A percentile compares a stretch with the other conserved stretches of the same genome.
These are phyloP conservation scores for Aciculoconidium aculeatum DNA, from an alignment of 805 yeast species.

Conservation along the genomic window DNA sequence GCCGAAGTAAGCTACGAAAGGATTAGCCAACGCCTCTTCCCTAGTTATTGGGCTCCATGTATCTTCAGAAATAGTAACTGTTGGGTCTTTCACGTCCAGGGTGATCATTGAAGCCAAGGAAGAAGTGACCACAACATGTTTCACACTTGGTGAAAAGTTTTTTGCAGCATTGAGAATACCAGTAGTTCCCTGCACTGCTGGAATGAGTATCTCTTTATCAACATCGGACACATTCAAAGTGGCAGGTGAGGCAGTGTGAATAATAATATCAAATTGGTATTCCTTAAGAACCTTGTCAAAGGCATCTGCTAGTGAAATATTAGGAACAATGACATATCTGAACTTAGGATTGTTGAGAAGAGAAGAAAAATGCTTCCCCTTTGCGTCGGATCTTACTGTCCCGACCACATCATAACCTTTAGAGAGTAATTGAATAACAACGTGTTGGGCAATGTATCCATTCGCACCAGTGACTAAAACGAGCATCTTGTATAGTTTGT, in stretches of 20 bases:
- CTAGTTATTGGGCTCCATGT: constrained; percentile 51
- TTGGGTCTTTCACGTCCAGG: constrained; percentile 7
- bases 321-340: constrained; percentile 11
- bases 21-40: constrained; percentile 39
- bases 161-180: constrained; percentile 11
- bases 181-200: no score
- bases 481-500: no score
- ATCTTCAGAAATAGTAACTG: constrained; percentile 36
- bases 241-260: constrained; percentile 16
- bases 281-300: constrained; percentile 13
- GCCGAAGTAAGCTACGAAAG: constrained; percentile 29
- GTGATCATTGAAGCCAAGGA: constrained; percentile 13
- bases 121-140: constrained; percentile 13
- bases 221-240: constrained; percentile 8
- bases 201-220: constrained; percentile 12
- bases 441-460: no score
- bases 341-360: constrained; percentile 10
- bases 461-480: no score
- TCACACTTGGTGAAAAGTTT: constrained; percentile 10
- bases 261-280: constrained; percentile 11
- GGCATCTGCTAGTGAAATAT: constrained; percentile 11
- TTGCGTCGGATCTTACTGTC: no score
- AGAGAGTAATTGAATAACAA: no score
- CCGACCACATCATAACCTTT: no score
- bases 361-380: constrained; percentile 25